Base-by-base conservation (phyloP, 2,329 filamentous ascomycete species). In the Penicillium occitanis region DNA sequence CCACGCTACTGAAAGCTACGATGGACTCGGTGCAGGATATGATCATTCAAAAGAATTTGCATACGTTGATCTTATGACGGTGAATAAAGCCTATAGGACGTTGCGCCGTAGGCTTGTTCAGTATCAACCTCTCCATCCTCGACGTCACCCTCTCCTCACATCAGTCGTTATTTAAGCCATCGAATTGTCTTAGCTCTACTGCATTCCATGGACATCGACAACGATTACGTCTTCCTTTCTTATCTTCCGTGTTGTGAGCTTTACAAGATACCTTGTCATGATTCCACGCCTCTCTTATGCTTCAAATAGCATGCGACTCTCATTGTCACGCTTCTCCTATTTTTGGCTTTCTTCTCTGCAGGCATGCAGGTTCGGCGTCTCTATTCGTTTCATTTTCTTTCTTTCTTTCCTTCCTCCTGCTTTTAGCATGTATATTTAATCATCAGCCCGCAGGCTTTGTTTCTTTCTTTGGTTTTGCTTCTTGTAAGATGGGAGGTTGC, bases 11-110 rank as follows among this genome's bases (percentile, higher is more conserved):
- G 70, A 93, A 93, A 81, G 92, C 92, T 69, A 94, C 91, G 46
- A 94, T 94, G 91, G 85, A 87, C 69, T 92, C 90, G 11, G 91
- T 94, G 64, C 91, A 94, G 79, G 91, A 94, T 77, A 94, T 92
- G 88, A 91, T 93, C 73, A 92, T 93, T 73, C 90, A 93, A 79
- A 90, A 90, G 76, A 93, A 93, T 76, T 84, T 93, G 65, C 91
- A 92, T 80, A 89, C 90, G 79, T 82, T 93, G 73, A 91, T 93
- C 74, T 81, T 91, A 79, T 91, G 64, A 68, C 80, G 85, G 42
- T 66, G 55, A 61, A n/a, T 37, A 6, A 65, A 19, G 17, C 61
- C 53, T 25, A 30, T 58, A 30, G 22, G 30, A 58, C 50, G 28
- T 30, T 44, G 33, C 46, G 10, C 35, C 50, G 51, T n/a, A 3